Evolutionary conservation across 306 rosid species (phyloP).

Genomic region (Psophocarpus tetragonolobus): DNA sequence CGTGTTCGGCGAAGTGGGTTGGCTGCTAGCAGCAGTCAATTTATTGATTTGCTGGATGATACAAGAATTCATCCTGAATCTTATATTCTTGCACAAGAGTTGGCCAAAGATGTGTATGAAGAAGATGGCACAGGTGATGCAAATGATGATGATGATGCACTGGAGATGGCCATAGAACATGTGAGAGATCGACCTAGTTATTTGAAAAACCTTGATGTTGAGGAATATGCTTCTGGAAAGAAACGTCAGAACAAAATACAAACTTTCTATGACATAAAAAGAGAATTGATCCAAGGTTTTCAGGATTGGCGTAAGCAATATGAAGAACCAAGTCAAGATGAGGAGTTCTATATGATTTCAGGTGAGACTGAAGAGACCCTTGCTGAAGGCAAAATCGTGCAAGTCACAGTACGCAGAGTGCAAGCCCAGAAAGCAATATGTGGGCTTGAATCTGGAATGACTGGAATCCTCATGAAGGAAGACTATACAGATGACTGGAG

Average conservation of each 20-base stretch:
- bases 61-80: constrained; percentile 99
- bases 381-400: constrained; percentile 91
- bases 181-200: constrained; percentile 85
- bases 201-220: constrained; percentile 77
- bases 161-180: constrained; percentile 98
- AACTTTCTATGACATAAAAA: constrained; percentile 79
- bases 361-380: constrained; percentile 95
- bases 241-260: constrained; percentile 63
- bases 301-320: constrained; percentile 97
- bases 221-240: constrained; percentile 69
- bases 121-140: constrained; percentile 73
- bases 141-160: constrained; percentile 86
- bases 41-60: constrained; percentile 94
- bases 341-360: constrained; percentile 92
- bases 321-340: constrained; percentile 97
- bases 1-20: constrained; percentile 93
- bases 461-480: constrained; percentile 95
- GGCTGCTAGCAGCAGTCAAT: constrained; percentile 90
- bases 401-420: constrained; percentile 86
- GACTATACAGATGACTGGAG: constrained; percentile 90
- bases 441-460: constrained; percentile 92
- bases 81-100: constrained; percentile 83
- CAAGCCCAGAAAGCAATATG: constrained; percentile 87
- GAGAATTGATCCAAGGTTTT: constrained; percentile 92
- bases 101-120: constrained; percentile 93